Evolutionary conservation across 78 protist genomes (phyloP), one percentile per base, ranked within the genome.

Genomic region (Polysphondylium violaceum): DNA sequence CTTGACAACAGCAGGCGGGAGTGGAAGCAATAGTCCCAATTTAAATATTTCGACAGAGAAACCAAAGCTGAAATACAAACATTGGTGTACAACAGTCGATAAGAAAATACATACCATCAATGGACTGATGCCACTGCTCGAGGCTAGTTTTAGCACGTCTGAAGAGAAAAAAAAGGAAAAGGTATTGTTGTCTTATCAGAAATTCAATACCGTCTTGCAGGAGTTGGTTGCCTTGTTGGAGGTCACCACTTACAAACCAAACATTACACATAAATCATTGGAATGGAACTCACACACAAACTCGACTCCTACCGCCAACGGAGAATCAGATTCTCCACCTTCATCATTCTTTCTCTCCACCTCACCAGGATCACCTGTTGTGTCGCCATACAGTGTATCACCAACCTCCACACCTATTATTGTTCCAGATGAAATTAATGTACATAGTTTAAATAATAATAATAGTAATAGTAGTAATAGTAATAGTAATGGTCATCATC

Each of bases 11-110:
- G n/a, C n/a, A n/a, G n/a, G n/a, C n/a, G n/a, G n/a, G n/a, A n/a
- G n/a, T n/a, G n/a, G n/a, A n/a, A 38, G 35, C 9, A 38, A 17
- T 31, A 21, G 12, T 25, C 27, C n/a, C 17, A 16, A 5, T 44
- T 21, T 23, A 19, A 36, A n/a, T 25, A 44, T 16, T 69, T 21
- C 76, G 29, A 41, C 17, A 4, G 53, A 43, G 16, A 72, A 31
- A 51, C 78, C 78, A 25, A 83, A 83, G 65, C 58, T 83, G 69
- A 83, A 83, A 43, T 83, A 83, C 43, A 83, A 83, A 71, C 75
- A 83, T 58, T 83, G 91, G 91, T 67, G 77, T 69, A 72, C 53
- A 2, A 29, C 60, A 29, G 79, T 83, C 1, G 91, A 83, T 29
- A 67, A 56, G 40, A 83, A 83, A 40, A 27, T 41, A 6, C 21